These are phyloP conservation scores for Penicillium daleae DNA, from an alignment of 495 filamentous ascomycete species.

Conservation along the genomic window DNA sequence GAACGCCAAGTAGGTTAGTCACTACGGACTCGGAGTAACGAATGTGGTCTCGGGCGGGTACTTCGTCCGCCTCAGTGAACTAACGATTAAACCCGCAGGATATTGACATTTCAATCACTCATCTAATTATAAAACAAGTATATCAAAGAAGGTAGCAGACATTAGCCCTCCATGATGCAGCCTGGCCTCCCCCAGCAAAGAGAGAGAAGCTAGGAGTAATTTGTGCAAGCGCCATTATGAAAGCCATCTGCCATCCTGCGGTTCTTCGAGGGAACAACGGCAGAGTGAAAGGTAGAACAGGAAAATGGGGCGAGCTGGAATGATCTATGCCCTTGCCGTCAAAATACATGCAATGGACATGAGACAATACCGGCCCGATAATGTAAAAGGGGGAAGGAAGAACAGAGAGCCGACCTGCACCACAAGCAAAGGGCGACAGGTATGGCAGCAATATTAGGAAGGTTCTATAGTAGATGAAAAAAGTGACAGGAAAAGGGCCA, in stretches of 20 bases:
- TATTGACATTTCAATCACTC: conserved; percentile 24
- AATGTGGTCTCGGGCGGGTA: too few relatives aligned
- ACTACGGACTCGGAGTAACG: too few relatives aligned
- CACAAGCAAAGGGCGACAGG: conserved; percentile 8
- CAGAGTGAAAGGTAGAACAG: neutral
- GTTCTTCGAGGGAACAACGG: neutral
- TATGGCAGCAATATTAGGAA: conserved; percentile 27
- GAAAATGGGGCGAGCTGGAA: neutral
- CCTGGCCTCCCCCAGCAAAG: conserved; percentile 1
- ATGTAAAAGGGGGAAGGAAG: conserved; percentile 1
- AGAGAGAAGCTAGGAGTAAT: conserved; percentile 6
- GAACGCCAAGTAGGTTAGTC: too few relatives aligned
- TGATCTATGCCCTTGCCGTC: neutral
- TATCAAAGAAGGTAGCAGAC: conserved; percentile 9
- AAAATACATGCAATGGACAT: neutral
- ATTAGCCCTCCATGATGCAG: conserved; percentile 12
- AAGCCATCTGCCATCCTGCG: neutral
- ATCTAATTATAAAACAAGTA: conserved; percentile 33
- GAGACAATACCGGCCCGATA: neutral
- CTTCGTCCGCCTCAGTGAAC: neutral
- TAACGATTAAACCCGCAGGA: conserved; percentile 2
- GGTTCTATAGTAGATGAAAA: conserved; percentile 23
- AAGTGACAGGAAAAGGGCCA: conserved; percentile 26
- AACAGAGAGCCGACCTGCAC: conserved; percentile 20
- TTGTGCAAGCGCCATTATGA: conserved; percentile 7